A percentile compares a stretch with the other conserved stretches of the same genome.
These are phyloP conservation scores for Rostrohypoxylon terebratum DNA, from an alignment of 495 filamentous ascomycete genomes.

Conservation along the genomic window DNA sequence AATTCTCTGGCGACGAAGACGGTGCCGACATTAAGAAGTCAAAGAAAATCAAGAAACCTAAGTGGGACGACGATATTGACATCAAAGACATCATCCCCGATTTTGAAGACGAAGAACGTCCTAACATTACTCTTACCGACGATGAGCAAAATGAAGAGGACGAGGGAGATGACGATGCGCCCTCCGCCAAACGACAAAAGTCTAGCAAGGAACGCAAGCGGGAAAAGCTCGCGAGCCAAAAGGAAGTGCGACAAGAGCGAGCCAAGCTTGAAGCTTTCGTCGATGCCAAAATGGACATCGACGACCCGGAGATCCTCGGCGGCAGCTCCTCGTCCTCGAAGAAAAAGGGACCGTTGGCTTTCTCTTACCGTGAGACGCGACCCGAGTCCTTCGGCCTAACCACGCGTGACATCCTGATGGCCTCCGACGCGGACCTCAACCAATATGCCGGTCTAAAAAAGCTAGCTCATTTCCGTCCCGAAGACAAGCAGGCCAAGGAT, in stretches of 20 bases:
- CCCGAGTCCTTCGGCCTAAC: conserved; percentile 90
- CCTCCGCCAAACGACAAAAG: conserved; percentile 67
- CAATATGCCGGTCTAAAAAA: conserved; percentile 94
- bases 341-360: conserved; percentile 52
- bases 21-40: conserved; percentile 36
- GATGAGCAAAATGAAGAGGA: conserved; percentile 49
- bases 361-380: conserved; percentile 94
- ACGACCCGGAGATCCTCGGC: conserved; percentile 68
- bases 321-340: conserved; percentile 46
- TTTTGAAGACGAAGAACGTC: conserved; percentile 72
- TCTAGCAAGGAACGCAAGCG: conserved; percentile 71
- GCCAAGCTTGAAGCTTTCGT: conserved; percentile 88
- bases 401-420: conserved; percentile 90
- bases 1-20: conserved; percentile 59
- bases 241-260: conserved; percentile 78
- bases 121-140: conserved; percentile 66
- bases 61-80: conserved; percentile 96
- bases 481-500: conserved; percentile 87
- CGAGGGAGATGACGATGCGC: conserved; percentile 56
- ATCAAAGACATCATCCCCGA: conserved; percentile 92
- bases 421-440: conserved; percentile 87
- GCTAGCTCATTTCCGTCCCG: conserved; percentile 86
- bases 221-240: conserved; percentile 77
- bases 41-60: conserved; percentile 83
- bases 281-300: conserved; percentile 80